These are phyloP conservation scores for Stentor coeruleus DNA, from an alignment of 73 alveolate species.

Conservation along the genomic window DNA sequence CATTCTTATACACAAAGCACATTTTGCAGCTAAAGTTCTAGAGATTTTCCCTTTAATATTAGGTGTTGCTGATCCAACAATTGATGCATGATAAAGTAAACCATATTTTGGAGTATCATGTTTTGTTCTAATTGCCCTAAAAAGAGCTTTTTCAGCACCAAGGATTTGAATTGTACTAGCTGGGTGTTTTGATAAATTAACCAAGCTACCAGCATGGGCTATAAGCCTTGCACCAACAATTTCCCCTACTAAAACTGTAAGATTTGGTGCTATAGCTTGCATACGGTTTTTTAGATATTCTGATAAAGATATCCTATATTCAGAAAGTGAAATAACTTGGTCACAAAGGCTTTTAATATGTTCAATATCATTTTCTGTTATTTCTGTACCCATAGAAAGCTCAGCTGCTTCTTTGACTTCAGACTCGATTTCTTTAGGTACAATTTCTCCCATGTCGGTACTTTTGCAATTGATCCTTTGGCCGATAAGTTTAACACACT, in stretches of 20 bases:
- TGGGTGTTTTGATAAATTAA: conserved; percentile 98
- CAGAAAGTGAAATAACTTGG: conserved; percentile 88
- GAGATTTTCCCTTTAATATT: conserved; percentile 98
- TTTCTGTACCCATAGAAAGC: conserved; percentile 98
- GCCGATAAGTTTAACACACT: conserved; percentile 87
- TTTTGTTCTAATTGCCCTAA: conserved; percentile 94
- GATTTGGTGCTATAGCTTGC: conserved; percentile 99
- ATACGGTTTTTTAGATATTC: conserved; percentile 93
- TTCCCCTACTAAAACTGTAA: conserved; percentile 99
- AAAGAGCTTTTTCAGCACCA: conserved; percentile 88
- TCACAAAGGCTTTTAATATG: conserved; percentile 78
- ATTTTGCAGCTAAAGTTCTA: conserved; percentile 98
- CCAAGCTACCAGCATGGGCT: conserved; percentile 98
- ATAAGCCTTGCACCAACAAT: conserved; percentile 99
- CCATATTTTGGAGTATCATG: conserved; percentile 98
- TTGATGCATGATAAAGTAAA: conserved; percentile 95
- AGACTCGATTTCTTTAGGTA: conserved; percentile 77
- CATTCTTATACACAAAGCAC: conserved; percentile 97
- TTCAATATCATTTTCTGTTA: conserved; percentile 88
- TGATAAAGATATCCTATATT: conserved; percentile 75
- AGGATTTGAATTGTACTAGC: conserved; percentile 98
- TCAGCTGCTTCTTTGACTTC: conserved; percentile 94
- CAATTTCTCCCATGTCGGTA: conserved; percentile 69
- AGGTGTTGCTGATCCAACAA: conserved; percentile 98
- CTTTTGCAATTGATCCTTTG: conserved; percentile 66